Evolutionary conservation across 2,329 filamentous ascomycete genomes (phyloP).

Genomic region (Blumeria hordei): DNA sequence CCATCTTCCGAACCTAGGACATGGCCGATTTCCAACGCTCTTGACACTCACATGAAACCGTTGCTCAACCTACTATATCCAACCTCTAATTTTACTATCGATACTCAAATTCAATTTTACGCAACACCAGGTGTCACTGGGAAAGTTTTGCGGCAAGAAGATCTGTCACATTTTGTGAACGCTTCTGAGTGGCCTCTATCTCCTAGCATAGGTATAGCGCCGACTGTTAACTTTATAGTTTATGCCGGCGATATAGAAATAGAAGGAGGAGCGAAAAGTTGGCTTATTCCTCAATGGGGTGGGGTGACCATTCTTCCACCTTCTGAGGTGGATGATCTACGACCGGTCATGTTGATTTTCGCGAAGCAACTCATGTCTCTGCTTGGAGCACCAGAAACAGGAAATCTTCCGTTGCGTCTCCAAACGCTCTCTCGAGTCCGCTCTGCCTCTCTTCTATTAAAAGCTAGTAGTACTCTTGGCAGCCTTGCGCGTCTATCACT

Average conservation of each 20-base stretch:
- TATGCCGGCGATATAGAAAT: constrained; percentile 44
- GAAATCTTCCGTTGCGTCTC: constrained; percentile 64
- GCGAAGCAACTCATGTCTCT: constrained; percentile 74
- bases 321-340: constrained; percentile 37
- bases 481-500: constrained; percentile 67
- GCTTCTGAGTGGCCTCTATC: constrained; percentile 93
- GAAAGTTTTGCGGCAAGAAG: constrained; percentile 52
- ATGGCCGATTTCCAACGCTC: constrained; percentile 73
- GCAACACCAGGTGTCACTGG: constrained; percentile 40
- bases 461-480: constrained; percentile 82
- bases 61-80: constrained; percentile 54
- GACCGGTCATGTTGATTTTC: constrained; percentile 68
- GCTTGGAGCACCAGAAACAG: constrained; percentile 59
- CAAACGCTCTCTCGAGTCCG: constrained; percentile 69
- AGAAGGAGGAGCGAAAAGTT: constrained; percentile 32
- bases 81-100: constrained; percentile 88
- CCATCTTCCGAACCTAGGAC: constrained; percentile 53
- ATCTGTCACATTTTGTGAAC: constrained; percentile 86
- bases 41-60: constrained; percentile 60
- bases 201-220: constrained; percentile 76
- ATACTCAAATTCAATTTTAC: constrained; percentile 89
- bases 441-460: constrained; percentile 62
- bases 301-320: constrained; percentile 31
- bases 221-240: constrained; percentile 87
- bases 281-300: constrained; percentile 94